Percentiles rank a stretch among this genome's conserved stretches.
phyloP scores from a whole-genome alignment of 2,329 filamentous ascomycete genomes.

The Aspergillus oerlinghausenensis region DNA sequence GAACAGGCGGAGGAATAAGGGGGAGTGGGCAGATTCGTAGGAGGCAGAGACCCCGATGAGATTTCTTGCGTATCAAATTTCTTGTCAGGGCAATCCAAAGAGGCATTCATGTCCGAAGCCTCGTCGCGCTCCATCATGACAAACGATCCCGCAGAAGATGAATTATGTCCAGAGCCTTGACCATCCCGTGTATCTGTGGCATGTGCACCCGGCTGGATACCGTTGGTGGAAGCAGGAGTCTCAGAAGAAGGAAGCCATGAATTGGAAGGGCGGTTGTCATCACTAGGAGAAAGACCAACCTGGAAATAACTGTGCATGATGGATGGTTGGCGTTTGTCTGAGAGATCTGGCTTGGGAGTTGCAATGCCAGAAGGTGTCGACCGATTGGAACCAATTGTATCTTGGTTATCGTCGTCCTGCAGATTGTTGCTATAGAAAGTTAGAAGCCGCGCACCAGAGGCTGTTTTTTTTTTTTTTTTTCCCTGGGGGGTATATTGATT shows the following conservation, averaged over 20 bases:
- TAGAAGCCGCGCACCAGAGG: neutral
- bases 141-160: conserved; percentile 38
- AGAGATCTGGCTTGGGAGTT: conserved; percentile 87
- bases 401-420: conserved; percentile 40
- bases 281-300: conserved; percentile 88
- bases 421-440: conserved; percentile 20
- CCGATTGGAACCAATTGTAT: conserved; percentile 62
- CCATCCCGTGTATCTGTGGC: conserved; percentile 21
- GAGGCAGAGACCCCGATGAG: conserved; percentile 26
- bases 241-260: conserved; percentile 36
- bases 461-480: neutral
- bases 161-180: conserved; percentile 21
- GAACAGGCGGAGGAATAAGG: conserved; percentile 42
- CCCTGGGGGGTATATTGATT: neutral
- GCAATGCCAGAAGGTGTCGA: conserved; percentile 87
- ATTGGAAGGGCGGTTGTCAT: conserved; percentile 52
- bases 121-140: conserved; percentile 40
- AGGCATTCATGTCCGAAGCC: conserved; percentile 25
- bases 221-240: conserved; percentile 21
- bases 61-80: conserved; percentile 21
- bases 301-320: conserved; percentile 98
- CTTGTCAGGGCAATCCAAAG: conserved; percentile 22
- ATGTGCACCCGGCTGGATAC: conserved; percentile 21
- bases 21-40: conserved; percentile 39
- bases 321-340: conserved; percentile 90